Evolutionary conservation across 768 basidiomycete species (phyloP), one percentile per base, ranked within the genome.

Genomic region (Basidioascus undulatus): DNA sequence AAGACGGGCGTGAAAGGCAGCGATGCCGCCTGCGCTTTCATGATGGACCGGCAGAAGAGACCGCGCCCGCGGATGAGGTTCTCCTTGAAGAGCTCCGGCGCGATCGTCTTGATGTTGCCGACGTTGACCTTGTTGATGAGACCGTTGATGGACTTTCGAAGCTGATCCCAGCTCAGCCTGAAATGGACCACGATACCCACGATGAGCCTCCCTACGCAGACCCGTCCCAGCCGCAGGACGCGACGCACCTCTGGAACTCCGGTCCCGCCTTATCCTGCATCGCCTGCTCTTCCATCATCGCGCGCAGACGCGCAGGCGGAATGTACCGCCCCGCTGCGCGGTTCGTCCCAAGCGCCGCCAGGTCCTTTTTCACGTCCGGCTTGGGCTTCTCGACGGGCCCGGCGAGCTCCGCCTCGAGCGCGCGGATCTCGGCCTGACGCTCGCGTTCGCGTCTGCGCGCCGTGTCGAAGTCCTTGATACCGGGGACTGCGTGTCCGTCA

Each of bases 71-170:
- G 72, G 45, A 96, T 71, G 24, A 98, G 69, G 59, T 98, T 92
- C 59, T 98, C 92, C 2, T 71, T 59, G 53, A 98, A 94, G 20
- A 98, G 60, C 57, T 89, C 82, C 0, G 83, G 82, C 0, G 84
- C 70, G 48, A 89, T 54, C 18, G 8, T 70, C 60, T 94, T 92
- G 70, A 98, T 98, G 57, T 96, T 96, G 50, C 74, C 67, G 16
- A 84, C 68, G 58, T 96, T 94, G 62, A 98, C 82, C 66, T 92
- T 78, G 66, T 98, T 98, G 66, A 96, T 89, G 50, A 96, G 77
- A 83, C 92, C 92, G 23, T 92, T 96, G 53, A 98, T 79, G 38
- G 77, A 81, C 61, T 98, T 98, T 55, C 87, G 74, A 44, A 98
- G 62, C 2, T 92, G 92, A 54, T 98, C 92, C 92, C 92, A 98